Percentiles rank a stretch among this genome's conserved stretches.
These are phyloP conservation scores for Fusarium sp. DNA, from an alignment of 2,329 filamentous ascomycete species.

Conservation along the genomic window DNA sequence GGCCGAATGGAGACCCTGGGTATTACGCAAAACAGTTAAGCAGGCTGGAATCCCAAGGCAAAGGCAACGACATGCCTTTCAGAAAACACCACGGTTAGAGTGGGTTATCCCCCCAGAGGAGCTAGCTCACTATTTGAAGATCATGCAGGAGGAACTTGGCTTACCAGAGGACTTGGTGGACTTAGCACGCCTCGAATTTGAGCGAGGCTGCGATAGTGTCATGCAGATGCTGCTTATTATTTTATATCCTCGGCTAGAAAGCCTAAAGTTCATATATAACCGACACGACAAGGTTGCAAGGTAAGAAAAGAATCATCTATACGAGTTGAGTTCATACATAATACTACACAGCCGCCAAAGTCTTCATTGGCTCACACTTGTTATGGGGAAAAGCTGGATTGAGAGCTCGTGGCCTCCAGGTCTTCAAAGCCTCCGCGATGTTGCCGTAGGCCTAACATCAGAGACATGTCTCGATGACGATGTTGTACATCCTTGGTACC, in stretches of 20 bases:
- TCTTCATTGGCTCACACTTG: not conserved
- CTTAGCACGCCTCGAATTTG: not conserved
- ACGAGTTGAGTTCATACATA: fast-evolving
- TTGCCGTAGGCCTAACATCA: not conserved
- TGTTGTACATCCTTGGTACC: not conserved
- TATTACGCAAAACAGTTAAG: not conserved
- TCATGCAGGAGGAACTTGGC: not conserved
- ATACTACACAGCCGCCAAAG: not conserved
- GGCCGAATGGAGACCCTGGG: not conserved
- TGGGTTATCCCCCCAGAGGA: not conserved
- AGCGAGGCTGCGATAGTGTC: not conserved
- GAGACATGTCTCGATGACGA: not conserved
- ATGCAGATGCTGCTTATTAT: not conserved
- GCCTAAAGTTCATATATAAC: not conserved
- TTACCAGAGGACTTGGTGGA: not conserved
- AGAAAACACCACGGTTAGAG: fast-evolving
- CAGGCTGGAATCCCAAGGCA: not conserved
- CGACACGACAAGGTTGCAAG: not conserved
- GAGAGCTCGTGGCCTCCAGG: not conserved
- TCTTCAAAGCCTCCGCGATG: not conserved
- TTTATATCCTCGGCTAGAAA: not conserved
- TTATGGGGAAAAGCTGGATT: not conserved
- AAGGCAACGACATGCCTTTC: not conserved
- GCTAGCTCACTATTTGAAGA: not conserved
- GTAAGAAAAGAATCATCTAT: not conserved